A percentile compares a stretch with the other conserved stretches of the same genome.
These are phyloP conservation scores for Alternaria metachromatica DNA, from an alignment of 2,329 filamentous ascomycete genomes.

Conservation along the genomic window DNA sequence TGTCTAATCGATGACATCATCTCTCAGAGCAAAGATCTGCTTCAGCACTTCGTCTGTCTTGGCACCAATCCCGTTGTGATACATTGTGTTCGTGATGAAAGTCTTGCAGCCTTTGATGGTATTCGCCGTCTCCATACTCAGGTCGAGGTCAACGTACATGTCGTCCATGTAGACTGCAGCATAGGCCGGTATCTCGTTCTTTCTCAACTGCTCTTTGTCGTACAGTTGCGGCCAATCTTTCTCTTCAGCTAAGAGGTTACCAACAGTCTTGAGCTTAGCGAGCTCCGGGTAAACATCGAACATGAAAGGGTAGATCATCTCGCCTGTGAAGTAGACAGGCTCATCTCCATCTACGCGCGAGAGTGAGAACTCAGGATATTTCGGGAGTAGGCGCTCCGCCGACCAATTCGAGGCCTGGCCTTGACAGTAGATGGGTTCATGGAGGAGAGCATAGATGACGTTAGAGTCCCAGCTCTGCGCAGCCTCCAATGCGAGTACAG, in stretches of 20 bases:
- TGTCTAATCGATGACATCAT: conserved; percentile 66
- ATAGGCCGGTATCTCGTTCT: conserved; percentile 85
- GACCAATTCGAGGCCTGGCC: conserved; percentile 75
- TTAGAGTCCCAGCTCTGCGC: conserved; percentile 74
- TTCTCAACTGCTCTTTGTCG: conserved; percentile 72
- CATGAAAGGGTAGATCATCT: conserved; percentile 90
- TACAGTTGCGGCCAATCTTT: conserved; percentile 79
- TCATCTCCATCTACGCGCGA: conserved; percentile 49
- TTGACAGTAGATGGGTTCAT: conserved; percentile 88
- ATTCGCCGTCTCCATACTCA: conserved; percentile 75
- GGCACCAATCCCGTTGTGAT: conserved; percentile 80
- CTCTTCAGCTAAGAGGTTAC: conserved; percentile 72
- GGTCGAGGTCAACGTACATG: conserved; percentile 86
- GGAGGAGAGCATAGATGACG: conserved; percentile 84
- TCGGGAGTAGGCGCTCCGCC: conserved; percentile 67
- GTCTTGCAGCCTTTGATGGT: conserved; percentile 79
- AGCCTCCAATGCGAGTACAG: conserved; percentile 71
- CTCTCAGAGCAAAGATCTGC: conserved; percentile 77
- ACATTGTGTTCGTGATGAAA: conserved; percentile 84
- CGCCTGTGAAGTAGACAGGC: conserved; percentile 82
- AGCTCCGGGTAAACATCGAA: conserved; percentile 83
- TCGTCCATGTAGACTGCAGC: conserved; percentile 84
- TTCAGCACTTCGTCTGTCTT: conserved; percentile 78
- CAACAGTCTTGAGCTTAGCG: conserved; percentile 69
- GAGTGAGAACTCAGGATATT: conserved; percentile 53